Evolutionary conservation across 208 protist species (phyloP).

Genomic region (Leishmania lainsoni): DNA sequence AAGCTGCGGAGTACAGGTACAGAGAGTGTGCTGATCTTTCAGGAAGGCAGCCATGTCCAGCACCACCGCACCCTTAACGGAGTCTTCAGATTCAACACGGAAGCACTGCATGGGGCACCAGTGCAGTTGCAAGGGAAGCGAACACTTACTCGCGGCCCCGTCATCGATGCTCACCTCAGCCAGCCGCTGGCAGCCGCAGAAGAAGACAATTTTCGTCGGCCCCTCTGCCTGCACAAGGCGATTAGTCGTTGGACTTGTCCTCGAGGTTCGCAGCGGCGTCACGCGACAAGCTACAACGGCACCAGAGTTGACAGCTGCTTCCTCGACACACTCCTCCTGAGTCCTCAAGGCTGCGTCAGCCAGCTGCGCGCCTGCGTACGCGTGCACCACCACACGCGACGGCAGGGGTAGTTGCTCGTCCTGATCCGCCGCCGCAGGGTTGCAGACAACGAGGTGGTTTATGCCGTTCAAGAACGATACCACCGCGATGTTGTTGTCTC

Average conservation of each 20-base stretch:
- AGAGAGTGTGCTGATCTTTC: conserved; percentile 20
- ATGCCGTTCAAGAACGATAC: conserved; percentile 45
- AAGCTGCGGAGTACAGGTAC: conserved; percentile 36
- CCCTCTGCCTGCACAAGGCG: conserved; percentile 13
- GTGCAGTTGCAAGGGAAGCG: not conserved
- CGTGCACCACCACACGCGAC: conserved; percentile 37
- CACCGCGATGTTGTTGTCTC: conserved; percentile 29
- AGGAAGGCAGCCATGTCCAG: conserved; percentile 41
- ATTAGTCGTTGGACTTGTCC: conserved; percentile 1
- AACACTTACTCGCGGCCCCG: not conserved
- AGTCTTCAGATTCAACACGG: conserved; percentile 11
- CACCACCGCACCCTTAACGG: conserved; percentile 2
- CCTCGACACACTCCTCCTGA: conserved; percentile 32
- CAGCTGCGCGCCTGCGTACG: conserved; percentile 37
- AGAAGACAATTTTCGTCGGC: conserved; percentile 45
- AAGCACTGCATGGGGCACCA: conserved; percentile 40
- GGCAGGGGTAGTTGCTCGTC: conserved; percentile 21
- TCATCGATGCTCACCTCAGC: conserved; percentile 43
- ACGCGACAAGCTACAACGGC: conserved; percentile 47
- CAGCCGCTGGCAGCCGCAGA: conserved; percentile 51
- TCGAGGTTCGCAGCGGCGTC: conserved; percentile 24
- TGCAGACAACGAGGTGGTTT: conserved; percentile 28
- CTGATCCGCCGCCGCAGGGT: conserved; percentile 29
- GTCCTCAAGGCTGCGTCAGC: conserved; percentile 23
- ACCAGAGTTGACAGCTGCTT: conserved; percentile 28